Base-by-base conservation (phyloP, 139 green algal species). In the Asterochloris erici region DNA sequence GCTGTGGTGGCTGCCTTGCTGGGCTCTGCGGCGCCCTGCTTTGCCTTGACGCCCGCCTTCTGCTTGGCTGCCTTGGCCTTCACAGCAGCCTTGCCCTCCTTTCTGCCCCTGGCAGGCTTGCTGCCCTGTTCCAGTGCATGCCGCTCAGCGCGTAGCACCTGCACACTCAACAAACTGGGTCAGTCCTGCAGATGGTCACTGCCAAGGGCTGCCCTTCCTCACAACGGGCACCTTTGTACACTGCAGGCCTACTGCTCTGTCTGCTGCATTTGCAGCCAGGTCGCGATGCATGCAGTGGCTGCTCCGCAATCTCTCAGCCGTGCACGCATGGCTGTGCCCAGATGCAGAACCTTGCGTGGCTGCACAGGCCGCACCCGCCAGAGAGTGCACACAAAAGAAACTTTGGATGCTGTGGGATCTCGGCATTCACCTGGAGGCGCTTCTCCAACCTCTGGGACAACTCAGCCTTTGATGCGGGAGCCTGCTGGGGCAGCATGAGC, bases 391-490 rank as follows among this genome's bases (percentile, higher is more conserved):
- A 2, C 38, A 2, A 54, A n/a, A 54, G 38, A 54, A 54, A 54
- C 6, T 2, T 54, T 2, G 38, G 38, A 54, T 54, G 38, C 38
- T 54, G 66, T 73, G 1, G 66, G 23, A 24, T 24, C 66, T 24
- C 19, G 9, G 21, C 19, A 29, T 26, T 64, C 54, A 82, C 78
- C 63, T 82, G 78, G 14, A 82, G 69, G 13, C 78, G 78, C 63
- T 82, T 28, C 78, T 82, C 61, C 15, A 82, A 26, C 63, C 73
- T 74, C 28, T 82, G n/a, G 14, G 61, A 63, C 26, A 82, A 28
- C 26, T 60, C 24, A n/a, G 17, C 47, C 61, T 74, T 38, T 16
- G 78, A 82, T 9, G 77, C 54, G 38, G 38, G 38, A 6, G 38
- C 38, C 38, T 54, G 38, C 38, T 54, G 38, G 29, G 63, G 28